Percentiles rank a stretch among this genome's conserved stretches.
These are phyloP conservation scores for Fraxinus velutina DNA, from an alignment of 305 asterid genomes.

Conservation along the genomic window DNA sequence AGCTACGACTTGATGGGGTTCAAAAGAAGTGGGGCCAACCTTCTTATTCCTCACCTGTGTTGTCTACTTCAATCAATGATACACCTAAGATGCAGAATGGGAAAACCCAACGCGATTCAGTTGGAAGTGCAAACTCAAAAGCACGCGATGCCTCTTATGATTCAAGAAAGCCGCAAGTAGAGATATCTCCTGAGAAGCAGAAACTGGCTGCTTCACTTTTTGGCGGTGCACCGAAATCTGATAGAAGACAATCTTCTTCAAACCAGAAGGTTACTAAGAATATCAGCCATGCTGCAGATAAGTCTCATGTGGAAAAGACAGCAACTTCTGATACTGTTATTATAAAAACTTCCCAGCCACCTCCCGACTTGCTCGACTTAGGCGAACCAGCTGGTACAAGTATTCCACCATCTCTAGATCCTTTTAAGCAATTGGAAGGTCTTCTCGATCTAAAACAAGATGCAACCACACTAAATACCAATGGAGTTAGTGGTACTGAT, in stretches of 20 bases:
- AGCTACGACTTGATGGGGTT: constrained; percentile 88
- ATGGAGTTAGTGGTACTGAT: constrained; percentile 35
- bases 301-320: constrained; percentile 38
- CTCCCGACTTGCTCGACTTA: constrained; percentile 79
- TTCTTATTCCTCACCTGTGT: constrained; percentile 50
- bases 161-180: constrained; percentile 54
- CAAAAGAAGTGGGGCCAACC: constrained; percentile 93
- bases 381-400: constrained; percentile 57
- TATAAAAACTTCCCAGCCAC: constrained; percentile 52
- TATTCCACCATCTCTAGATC: constrained; percentile 53
- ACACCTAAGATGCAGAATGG: constrained; percentile 49
- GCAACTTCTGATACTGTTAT: constrained; percentile 36
- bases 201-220: constrained; percentile 94
- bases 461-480: constrained; percentile 32
- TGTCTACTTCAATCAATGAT: constrained; percentile 53
- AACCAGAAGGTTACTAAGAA: constrained; percentile 47
- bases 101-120: constrained; percentile 41
- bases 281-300: constrained; percentile 41
- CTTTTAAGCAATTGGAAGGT: constrained; percentile 82
- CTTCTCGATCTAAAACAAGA: constrained; percentile 64
- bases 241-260: constrained; percentile 45
- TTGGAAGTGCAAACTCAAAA: constrained; percentile 45
- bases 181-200: constrained; percentile 77
- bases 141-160: constrained; percentile 45
- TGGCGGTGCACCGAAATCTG: constrained; percentile 60